Evolutionary conservation across 2,329 filamentous ascomycete species (phyloP).

Genomic region (Stagonosporopsis tanaceti): DNA sequence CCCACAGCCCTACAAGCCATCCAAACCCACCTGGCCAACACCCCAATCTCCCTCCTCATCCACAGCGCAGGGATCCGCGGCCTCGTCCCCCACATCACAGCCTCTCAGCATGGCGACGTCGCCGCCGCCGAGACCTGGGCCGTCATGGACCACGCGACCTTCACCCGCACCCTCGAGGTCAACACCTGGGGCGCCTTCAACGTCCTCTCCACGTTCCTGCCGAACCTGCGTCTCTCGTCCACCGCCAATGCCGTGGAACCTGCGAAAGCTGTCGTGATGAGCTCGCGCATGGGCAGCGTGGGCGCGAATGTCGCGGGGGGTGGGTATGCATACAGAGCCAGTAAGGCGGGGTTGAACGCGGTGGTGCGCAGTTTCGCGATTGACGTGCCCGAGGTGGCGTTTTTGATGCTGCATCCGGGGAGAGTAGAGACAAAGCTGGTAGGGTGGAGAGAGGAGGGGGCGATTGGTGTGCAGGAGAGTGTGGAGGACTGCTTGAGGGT

Average conservation of each 20-base stretch:
- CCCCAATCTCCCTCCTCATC: constrained; percentile 51
- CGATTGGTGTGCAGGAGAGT: constrained; percentile 53
- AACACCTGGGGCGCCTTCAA: constrained; percentile 56
- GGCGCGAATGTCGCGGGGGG: constrained; percentile 51
- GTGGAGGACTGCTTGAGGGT: constrained; percentile 49
- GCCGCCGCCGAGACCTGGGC: constrained; percentile 52
- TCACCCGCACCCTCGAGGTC: constrained; percentile 51
- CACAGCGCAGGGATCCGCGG: constrained; percentile 57
- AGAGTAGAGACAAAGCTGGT: constrained; percentile 57
- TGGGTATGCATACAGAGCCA: constrained; percentile 58
- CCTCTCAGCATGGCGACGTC: constrained; percentile 41
- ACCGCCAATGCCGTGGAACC: neutral
- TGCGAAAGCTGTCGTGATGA: constrained; percentile 52
- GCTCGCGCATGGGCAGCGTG: constrained; percentile 56
- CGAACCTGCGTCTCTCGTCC: constrained; percentile 37
- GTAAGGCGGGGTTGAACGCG: constrained; percentile 57
- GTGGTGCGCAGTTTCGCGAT: constrained; percentile 55
- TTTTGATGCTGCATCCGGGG: constrained; percentile 56
- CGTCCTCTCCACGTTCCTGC: constrained; percentile 49
- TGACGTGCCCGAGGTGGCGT: constrained; percentile 54
- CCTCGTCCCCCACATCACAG: constrained; percentile 46
- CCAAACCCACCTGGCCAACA: constrained; percentile 17
- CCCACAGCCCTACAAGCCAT: constrained; percentile 17
- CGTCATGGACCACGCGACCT: constrained; percentile 51
- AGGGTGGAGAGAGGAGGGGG: constrained; percentile 55